phyloP scores from a whole-genome alignment of 208 protist genomes.

The Trypanosoma mega region DNA sequence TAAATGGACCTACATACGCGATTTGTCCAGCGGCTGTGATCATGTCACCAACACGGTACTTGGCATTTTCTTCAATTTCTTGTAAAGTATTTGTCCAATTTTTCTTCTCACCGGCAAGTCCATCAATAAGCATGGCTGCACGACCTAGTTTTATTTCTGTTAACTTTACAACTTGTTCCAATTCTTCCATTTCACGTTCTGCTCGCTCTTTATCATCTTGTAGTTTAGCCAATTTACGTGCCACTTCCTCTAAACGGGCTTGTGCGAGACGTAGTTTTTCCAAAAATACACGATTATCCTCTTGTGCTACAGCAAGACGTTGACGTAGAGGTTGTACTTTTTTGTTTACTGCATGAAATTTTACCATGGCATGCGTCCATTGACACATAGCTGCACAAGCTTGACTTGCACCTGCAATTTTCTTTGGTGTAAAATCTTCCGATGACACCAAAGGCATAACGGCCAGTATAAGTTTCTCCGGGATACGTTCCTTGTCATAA shows the following conservation, averaged over 20 bases:
- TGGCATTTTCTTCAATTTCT: constrained; percentile 78
- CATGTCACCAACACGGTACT: constrained; percentile 95
- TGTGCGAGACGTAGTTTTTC: constrained; percentile 90
- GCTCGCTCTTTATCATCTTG: constrained; percentile 91
- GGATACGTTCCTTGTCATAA: constrained; percentile 97
- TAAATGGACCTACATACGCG: constrained; percentile 97
- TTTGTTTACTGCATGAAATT: constrained; percentile 96
- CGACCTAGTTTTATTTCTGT: constrained; percentile 95
- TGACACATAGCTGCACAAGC: constrained; percentile 98
- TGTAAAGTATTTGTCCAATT: constrained; percentile 92
- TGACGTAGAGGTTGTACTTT: constrained; percentile 93
- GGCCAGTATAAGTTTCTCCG: constrained; percentile 93
- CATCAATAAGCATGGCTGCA: constrained; percentile 95
- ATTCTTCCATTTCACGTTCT: constrained; percentile 93
- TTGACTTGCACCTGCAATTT: constrained; percentile 93
- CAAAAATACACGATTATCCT: constrained; percentile 91
- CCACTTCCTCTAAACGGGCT: constrained; percentile 88
- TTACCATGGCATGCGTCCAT: constrained; percentile 98
- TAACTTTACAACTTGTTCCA: constrained; percentile 90
- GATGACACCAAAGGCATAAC: constrained; percentile 92
- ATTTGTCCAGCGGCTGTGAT: constrained; percentile 95
- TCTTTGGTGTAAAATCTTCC: constrained; percentile 95
- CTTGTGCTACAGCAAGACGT: constrained; percentile 87
- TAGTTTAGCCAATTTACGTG: constrained; percentile 91
- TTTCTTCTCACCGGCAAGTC: constrained; percentile 96